phyloP scores from a whole-genome alignment of 257 asterid species.

The Perilla frutescens region DNA sequence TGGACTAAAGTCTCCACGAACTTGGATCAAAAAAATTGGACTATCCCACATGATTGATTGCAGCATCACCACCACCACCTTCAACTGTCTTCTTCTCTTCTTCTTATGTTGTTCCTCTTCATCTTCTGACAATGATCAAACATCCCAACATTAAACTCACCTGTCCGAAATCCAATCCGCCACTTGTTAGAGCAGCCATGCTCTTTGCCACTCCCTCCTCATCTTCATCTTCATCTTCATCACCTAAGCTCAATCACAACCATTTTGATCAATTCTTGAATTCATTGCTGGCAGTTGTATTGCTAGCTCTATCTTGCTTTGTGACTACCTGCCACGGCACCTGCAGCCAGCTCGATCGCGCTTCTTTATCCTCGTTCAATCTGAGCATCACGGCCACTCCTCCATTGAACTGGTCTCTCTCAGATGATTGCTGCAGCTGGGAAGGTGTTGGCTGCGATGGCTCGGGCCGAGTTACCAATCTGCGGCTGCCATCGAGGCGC shows the following conservation, averaged over 20 bases:
- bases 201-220: slow-evolving; percentile 39
- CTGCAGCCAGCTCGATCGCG: slow-evolving; percentile 59
- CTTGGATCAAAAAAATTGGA: slow-evolving; percentile 41
- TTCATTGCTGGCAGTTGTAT: slow-evolving; percentile 30
- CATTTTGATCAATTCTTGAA: slow-evolving; percentile 24
- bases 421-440: slow-evolving; percentile 83
- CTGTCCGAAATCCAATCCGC: slow-evolving; percentile 38
- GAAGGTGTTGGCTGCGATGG: slow-evolving; percentile 81
- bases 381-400: slow-evolving; percentile 44
- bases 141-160: slow-evolving; percentile 36
- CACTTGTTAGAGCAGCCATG: slow-evolving; percentile 52
- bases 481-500: slow-evolving; percentile 71
- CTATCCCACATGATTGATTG: slow-evolving; percentile 57
- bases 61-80: slow-evolving; percentile 42
- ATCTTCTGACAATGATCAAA: slow-evolving; percentile 49
- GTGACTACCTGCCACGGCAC: slow-evolving; percentile 48
- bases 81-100: slow-evolving; percentile 48
- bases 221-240: slow-evolving; percentile 33
- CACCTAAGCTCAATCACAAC: neutral
- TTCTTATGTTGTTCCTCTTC: slow-evolving; percentile 32
- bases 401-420: slow-evolving; percentile 65
- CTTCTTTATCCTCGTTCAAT: slow-evolving; percentile 58
- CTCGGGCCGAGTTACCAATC: slow-evolving; percentile 55
- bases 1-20: slow-evolving; percentile 58
- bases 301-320: slow-evolving; percentile 35